Base-by-base conservation (phyloP, 371 early-diverging fungal species). In the Mortierella sp. region DNA sequence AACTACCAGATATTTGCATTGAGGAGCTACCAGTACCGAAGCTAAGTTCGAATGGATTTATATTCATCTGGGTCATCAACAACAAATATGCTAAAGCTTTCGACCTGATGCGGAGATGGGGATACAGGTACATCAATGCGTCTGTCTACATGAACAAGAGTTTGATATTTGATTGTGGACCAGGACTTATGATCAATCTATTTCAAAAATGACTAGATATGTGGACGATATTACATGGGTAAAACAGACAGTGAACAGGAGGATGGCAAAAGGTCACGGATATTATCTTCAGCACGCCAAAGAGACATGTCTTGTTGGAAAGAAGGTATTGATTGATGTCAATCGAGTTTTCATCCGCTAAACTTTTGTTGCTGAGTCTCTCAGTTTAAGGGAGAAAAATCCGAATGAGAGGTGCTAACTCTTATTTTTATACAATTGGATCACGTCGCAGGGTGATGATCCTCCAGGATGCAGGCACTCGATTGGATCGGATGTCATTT, bases 141-240 rank as follows among this genome's bases (percentile, higher is more conserved):
- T 4, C 13, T 22, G 9, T 6, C 7, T 57, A 2, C 19, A 48
- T 11, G 48, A 48, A 10, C 15, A 15, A 10, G 15, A 43, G 9
- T 19, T 19, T 48, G 3, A 15, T 55, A 55, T 55, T 24, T 8
- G 9, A 13, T 55, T 55, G 7, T 8, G 24, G 3, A 8, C 24
- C 22, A 21, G 11, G 8, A 24, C 22, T 24, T 9, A 55, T 24
- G 21, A 19, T 53, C 53, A 32, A 32, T 33, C n/a, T 7, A 38
- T 65, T 36, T 28, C 28, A 53, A n/a, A 28, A 19, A 19, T 9
- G 36, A 33, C 28, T 82, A 91, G 91, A 10, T 94, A 94, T 74
- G 96, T 96, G 10, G 97, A 97, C 82, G 97, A 97, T 84, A 95
- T 97, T 43, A 94, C 96, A 8, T 97, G 97, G 97, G 96, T 97